Evolutionary conservation across 1,284 basidiomycete genomes (phyloP).

Genomic region (Moesziomyces aphidis): DNA sequence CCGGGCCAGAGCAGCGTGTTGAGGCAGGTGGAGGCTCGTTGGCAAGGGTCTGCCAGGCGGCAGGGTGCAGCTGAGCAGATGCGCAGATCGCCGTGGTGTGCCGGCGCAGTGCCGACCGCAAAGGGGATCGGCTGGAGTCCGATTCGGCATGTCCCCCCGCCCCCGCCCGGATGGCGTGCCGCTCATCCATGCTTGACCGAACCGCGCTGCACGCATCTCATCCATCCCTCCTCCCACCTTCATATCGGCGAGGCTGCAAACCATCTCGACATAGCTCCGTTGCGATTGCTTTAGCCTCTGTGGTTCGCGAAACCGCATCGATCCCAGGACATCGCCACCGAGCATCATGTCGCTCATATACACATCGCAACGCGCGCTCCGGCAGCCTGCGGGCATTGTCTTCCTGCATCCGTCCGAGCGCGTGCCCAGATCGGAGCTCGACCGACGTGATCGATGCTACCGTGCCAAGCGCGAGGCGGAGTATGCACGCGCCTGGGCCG

Average conservation of each 20-base stretch:
- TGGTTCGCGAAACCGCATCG: background rate
- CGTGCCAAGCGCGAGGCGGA: constrained; percentile 53
- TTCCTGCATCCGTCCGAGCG: constrained; percentile 56
- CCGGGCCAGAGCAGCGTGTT: constrained; percentile 4
- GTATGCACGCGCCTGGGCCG: constrained; percentile 51
- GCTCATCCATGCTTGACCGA: background rate
- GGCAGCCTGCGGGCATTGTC: constrained; percentile 47
- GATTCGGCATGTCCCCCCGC: no score
- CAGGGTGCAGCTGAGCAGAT: background rate
- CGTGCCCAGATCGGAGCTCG: constrained; percentile 56
- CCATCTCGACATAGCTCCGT: background rate
- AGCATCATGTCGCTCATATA: constrained; percentile 31
- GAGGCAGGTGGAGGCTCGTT: constrained; percentile 14
- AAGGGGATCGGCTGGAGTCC: no score
- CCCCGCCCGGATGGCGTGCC: no score
- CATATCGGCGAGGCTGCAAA: no score
- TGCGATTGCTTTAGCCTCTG: background rate
- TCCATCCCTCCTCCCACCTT: background rate
- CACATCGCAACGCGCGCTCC: constrained; percentile 37
- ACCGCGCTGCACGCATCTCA: no score
- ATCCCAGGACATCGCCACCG: background rate
- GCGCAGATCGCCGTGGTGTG: background rate
- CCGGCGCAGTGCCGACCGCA: no score
- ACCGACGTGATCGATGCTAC: constrained; percentile 54
- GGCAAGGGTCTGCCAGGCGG: background rate